Evolutionary conservation across 352 stramenopile genomes (phyloP).

Genomic region (Phytophthora brassicae): DNA sequence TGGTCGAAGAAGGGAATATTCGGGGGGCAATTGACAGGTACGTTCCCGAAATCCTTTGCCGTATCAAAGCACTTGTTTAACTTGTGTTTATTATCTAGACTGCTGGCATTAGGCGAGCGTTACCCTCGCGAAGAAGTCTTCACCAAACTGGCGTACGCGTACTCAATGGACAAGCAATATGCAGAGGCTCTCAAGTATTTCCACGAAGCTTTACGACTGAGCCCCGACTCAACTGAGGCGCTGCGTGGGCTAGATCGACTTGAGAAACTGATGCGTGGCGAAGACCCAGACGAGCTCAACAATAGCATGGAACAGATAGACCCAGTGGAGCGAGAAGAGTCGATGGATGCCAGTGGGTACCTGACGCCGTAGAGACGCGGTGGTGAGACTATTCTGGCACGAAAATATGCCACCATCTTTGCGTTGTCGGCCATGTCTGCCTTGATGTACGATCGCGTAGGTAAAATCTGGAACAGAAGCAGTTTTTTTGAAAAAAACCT

Average conservation of each 20-base stretch:
- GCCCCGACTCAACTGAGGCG: conserved; percentile 52
- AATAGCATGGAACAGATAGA: conserved; percentile 66
- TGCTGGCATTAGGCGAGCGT: conserved; percentile 54
- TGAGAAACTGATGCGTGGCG: conserved; percentile 79
- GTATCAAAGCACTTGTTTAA: background rate
- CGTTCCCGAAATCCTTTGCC: background rate
- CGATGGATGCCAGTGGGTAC: conserved; percentile 57
- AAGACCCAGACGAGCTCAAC: conserved; percentile 71
- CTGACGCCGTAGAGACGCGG: conserved; percentile 29
- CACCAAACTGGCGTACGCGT: conserved; percentile 74
- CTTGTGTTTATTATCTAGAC: conserved; percentile 20
- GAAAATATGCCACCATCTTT: background rate
- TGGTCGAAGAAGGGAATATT: conserved; percentile 60
- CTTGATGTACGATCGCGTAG: background rate
- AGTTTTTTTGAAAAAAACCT: conserved; percentile 28
- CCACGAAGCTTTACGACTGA: conserved; percentile 64
- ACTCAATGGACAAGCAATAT: conserved; percentile 70
- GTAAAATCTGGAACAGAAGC: conserved; percentile 10
- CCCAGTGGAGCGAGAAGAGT: conserved; percentile 53
- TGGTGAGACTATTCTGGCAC: conserved; percentile 6
- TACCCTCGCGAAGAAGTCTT: conserved; percentile 64
- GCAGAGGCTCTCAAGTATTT: conserved; percentile 69
- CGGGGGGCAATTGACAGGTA: conserved; percentile 61
- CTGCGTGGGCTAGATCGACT: conserved; percentile 63
- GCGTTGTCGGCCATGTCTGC: conserved; percentile 8